A percentile compares a stretch with the other conserved stretches of the same genome.
These are phyloP conservation scores for Saitozyma sp. DNA, from an alignment of 768 basidiomycete genomes.

Conservation along the genomic window DNA sequence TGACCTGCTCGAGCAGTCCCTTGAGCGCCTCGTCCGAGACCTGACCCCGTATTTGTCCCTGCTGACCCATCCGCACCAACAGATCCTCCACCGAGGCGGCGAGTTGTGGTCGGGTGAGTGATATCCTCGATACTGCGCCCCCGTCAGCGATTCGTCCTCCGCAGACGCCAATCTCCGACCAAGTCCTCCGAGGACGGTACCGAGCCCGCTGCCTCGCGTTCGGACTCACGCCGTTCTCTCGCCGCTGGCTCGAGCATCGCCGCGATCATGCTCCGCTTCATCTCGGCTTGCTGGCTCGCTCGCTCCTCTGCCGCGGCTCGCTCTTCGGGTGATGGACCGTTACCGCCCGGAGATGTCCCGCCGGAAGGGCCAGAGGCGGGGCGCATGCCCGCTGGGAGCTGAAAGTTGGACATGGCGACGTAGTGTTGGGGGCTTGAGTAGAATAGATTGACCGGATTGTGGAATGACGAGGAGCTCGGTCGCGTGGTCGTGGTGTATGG, in stretches of 20 bases:
- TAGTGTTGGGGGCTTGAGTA: background rate
- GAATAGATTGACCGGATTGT: too few relatives aligned
- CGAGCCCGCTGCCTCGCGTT: background rate
- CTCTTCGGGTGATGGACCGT: slow-evolving; percentile 28
- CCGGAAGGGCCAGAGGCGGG: slow-evolving; percentile 22
- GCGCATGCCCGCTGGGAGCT: slow-evolving; percentile 44
- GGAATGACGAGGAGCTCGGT: too few relatives aligned
- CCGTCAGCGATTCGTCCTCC: background rate
- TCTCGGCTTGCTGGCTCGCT: slow-evolving; percentile 43
- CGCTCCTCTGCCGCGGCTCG: slow-evolving; percentile 34
- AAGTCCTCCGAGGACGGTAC: background rate
- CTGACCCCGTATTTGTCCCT: slow-evolving; percentile 49
- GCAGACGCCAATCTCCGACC: background rate
- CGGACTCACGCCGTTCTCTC: slow-evolving; percentile 46
- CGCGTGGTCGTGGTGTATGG: too few relatives aligned
- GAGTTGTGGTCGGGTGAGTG: slow-evolving; percentile 46
- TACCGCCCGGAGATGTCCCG: slow-evolving; percentile 6
- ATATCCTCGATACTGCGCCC: slow-evolving; percentile 47
- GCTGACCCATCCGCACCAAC: slow-evolving; percentile 45
- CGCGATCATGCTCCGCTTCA: slow-evolving; percentile 50
- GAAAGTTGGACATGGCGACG: slow-evolving; percentile 35
- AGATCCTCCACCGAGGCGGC: slow-evolving; percentile 46
- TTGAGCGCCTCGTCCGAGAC: slow-evolving; percentile 50
- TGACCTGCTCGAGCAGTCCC: slow-evolving; percentile 48
- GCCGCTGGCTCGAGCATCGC: slow-evolving; percentile 49